Percentiles rank a stretch among this genome's conserved stretches.
Conservation (phyloP, 495 filamentous ascomycete genomes). For the Neurospora cerealis region DNA sequence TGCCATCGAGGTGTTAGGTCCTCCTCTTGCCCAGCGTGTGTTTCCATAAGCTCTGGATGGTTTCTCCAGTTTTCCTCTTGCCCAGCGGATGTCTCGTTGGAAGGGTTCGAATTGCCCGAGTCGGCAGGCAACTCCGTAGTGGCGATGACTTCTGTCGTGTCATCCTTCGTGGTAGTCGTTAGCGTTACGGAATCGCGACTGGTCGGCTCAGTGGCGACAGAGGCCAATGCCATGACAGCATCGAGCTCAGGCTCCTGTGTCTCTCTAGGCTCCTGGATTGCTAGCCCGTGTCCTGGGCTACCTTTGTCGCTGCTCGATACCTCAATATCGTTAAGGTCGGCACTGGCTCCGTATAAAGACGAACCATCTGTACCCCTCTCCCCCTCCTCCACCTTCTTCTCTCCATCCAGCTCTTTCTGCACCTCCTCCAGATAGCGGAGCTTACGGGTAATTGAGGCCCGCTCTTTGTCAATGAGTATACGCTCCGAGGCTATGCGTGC, state of each 20-base stretch:
- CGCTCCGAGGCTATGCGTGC: no score
- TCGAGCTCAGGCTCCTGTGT: not conserved
- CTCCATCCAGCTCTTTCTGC: no score
- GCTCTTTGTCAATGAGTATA: no score
- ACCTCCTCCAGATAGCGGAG: no score
- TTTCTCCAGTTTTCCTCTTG: not conserved
- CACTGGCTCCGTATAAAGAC: not conserved
- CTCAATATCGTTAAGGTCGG: not conserved
- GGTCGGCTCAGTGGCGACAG: not conserved
- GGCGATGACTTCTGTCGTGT: not conserved
- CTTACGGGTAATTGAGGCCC: no score
- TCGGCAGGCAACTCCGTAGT: not conserved
- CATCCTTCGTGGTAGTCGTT: not conserved
- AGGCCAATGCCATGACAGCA: not conserved
- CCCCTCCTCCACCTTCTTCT: no score
- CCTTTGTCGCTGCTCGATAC: not conserved
- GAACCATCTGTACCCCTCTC: no score
- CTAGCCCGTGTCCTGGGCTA: not conserved
- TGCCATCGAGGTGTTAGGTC: not conserved
- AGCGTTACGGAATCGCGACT: not conserved
- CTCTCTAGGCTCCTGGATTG: not conserved
- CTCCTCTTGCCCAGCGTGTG: not conserved
- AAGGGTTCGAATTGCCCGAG: not conserved
- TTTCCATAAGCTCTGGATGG: not conserved
- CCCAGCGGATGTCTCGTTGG: not conserved